These are phyloP conservation scores for Meripilus lineatus DNA, from an alignment of 1,284 basidiomycete genomes.

Conservation along the genomic window DNA sequence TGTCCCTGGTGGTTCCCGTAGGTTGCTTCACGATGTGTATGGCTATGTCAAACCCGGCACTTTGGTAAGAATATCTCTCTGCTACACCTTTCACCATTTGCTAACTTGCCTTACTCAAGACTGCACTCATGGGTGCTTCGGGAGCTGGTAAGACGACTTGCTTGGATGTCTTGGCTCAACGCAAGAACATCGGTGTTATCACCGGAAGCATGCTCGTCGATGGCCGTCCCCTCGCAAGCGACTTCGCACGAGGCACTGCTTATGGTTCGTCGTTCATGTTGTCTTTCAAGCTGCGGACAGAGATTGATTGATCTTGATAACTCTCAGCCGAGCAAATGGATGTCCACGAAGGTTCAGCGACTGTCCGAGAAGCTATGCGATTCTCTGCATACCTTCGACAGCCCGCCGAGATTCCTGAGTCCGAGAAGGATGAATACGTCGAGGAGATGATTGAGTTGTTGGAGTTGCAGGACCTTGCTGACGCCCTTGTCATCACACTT, in stretches of 20 bases:
- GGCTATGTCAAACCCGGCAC: constrained; percentile 89
- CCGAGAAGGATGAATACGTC: constrained; percentile 81
- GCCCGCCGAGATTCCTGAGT: constrained; percentile 61
- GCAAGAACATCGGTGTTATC: constrained; percentile 85
- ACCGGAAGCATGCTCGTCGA: constrained; percentile 79
- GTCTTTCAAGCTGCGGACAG: constrained; percentile 29
- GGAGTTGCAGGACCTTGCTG: constrained; percentile 59
- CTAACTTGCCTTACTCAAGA: constrained; percentile 20
- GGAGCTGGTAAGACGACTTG: constrained; percentile 82
- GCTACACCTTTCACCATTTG: not conserved
- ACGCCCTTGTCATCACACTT: constrained; percentile 58
- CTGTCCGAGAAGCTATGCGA: constrained; percentile 84
- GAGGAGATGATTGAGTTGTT: constrained; percentile 73
- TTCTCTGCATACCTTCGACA: constrained; percentile 93
- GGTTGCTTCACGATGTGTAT: constrained; percentile 80
- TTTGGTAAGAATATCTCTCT: constrained; percentile 29
- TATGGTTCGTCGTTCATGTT: constrained; percentile 65
- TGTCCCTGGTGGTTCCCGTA: constrained; percentile 61
- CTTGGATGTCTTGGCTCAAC: constrained; percentile 83
- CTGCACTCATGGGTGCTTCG: constrained; percentile 75
- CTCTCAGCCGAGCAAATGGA: constrained; percentile 86
- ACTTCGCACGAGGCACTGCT: constrained; percentile 78
- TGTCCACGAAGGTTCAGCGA: constrained; percentile 81
- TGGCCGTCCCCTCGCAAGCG: constrained; percentile 66
- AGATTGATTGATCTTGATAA: constrained; percentile 28